Evolutionary conservation across 208 protist genomes (phyloP).

Genomic region (Ichthyophonus hoferi): DNA sequence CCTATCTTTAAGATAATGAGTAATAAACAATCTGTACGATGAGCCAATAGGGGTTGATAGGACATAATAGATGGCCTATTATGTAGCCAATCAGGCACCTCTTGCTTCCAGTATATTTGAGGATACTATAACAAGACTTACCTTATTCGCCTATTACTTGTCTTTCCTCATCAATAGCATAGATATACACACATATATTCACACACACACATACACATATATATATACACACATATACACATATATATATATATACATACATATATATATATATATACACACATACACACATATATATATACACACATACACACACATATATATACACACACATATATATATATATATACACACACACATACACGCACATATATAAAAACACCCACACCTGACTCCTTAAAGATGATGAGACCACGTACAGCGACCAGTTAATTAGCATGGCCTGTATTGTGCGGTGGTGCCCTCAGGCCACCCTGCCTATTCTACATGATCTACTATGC

Average conservation of each 20-base stretch:
- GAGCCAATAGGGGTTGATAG: no score
- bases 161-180: not conserved
- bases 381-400: not conserved
- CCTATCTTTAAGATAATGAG: no score
- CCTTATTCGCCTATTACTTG: not conserved
- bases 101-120: not conserved
- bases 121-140: not conserved
- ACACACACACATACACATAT: not conserved
- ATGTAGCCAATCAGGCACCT: no score
- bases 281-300: not conserved
- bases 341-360: not conserved
- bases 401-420: not conserved
- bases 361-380: not conserved
- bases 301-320: not conserved
- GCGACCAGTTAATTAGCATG: not conserved
- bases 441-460: not conserved
- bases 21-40: no score
- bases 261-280: not conserved
- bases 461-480: not conserved
- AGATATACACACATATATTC: not conserved
- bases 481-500: not conserved
- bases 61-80: no score
- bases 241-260: not conserved
- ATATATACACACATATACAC: not conserved
- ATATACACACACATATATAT: not conserved